These are phyloP conservation scores for Tulasnella sp. DNA, from an alignment of 768 basidiomycete genomes.

Conservation along the genomic window DNA sequence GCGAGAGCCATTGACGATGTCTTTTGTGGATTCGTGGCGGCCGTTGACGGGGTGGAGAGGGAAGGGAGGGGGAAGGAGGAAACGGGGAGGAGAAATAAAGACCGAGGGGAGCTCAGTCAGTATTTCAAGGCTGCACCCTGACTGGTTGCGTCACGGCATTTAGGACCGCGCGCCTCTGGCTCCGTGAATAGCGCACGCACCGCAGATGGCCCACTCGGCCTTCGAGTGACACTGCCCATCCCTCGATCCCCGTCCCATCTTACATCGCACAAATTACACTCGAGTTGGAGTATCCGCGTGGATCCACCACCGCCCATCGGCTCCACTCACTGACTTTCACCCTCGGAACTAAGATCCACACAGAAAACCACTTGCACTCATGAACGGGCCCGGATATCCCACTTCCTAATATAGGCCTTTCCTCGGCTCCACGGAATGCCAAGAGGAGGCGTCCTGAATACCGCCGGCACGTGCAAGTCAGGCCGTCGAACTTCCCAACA, in stretches of 20 bases:
- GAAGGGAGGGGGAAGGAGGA: constrained; percentile 29
- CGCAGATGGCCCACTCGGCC: constrained; percentile 9
- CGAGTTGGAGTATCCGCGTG: neutral
- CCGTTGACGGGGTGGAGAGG: neutral
- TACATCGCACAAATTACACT: neutral
- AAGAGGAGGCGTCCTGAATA: constrained; percentile 7
- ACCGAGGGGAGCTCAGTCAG: constrained; percentile 22
- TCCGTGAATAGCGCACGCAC: neutral
- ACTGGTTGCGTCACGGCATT: constrained; percentile 1
- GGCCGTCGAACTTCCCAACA: constrained; percentile 9
- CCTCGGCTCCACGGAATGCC: neutral
- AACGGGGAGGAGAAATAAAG: constrained; percentile 19
- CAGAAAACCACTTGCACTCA: neutral
- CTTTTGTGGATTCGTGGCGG: neutral
- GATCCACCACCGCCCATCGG: neutral
- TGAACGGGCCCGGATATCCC: no score
- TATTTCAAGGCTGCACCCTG: constrained; percentile 17
- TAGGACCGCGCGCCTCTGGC: neutral
- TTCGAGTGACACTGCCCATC: neutral
- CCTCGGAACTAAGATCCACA: neutral
- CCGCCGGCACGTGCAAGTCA: neutral
- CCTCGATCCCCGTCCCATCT: neutral
- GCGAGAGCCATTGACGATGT: constrained; percentile 2
- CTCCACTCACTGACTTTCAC: neutral
- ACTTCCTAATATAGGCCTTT: neutral